Conservation (phyloP, 768 basidiomycete species). For the Boletus speciosus region DNA sequence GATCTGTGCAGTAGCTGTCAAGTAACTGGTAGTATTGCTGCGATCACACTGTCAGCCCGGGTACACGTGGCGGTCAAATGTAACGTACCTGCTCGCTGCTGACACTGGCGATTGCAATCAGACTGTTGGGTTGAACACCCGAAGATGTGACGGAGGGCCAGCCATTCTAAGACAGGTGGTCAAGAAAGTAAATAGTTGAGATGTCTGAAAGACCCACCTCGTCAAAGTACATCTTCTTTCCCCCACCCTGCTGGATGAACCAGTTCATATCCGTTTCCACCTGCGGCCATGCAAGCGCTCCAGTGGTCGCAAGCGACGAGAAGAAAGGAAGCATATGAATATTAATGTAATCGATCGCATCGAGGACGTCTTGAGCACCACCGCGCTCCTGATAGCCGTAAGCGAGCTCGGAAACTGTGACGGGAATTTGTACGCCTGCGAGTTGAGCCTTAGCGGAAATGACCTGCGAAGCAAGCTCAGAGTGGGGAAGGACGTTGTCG, state of each 20-base stretch:
- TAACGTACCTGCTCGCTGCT: constrained; percentile 55
- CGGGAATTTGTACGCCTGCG: constrained; percentile 53
- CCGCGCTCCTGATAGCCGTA: constrained; percentile 54
- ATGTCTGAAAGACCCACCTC: constrained; percentile 41
- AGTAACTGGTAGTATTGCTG: constrained; percentile 58
- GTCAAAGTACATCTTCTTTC: constrained; percentile 74
- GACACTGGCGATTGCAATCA: constrained; percentile 55
- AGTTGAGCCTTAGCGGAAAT: constrained; percentile 46
- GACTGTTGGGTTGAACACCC: constrained; percentile 64
- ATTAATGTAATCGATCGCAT: constrained; percentile 61
- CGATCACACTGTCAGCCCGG: not conserved
- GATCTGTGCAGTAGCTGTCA: constrained; percentile 57
- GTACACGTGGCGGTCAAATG: not conserved
- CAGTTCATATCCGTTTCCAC: constrained; percentile 58
- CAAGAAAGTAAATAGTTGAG: not conserved
- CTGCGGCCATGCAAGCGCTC: constrained; percentile 59
- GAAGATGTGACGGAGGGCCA: constrained; percentile 68
- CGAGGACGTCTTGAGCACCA: constrained; percentile 52
- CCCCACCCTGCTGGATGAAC: constrained; percentile 59
- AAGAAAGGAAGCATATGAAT: constrained; percentile 75
- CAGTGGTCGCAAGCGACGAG: constrained; percentile 34
- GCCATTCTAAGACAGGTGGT: constrained; percentile 51
- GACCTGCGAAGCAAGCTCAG: constrained; percentile 51
- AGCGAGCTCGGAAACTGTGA: constrained; percentile 66
- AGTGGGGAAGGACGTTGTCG: constrained; percentile 51